A percentile compares a stretch with the other conserved stretches of the same genome.
Evolutionary conservation across 1,284 basidiomycete genomes (phyloP).

Genomic region (Cutaneotrichosporon daszewskae): DNA sequence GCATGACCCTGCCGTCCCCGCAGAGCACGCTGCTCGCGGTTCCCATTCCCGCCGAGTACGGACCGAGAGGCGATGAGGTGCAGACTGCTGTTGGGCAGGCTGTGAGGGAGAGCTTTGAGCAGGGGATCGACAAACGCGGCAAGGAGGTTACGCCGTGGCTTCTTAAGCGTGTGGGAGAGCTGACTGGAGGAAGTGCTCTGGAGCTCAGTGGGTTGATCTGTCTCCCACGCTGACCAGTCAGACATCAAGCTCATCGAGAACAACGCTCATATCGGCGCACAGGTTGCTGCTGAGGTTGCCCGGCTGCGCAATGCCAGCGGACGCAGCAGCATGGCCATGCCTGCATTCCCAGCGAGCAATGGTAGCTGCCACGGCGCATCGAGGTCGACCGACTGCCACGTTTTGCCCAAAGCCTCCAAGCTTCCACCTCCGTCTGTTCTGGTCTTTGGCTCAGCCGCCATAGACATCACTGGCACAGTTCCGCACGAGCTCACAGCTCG

Average conservation of each 20-base stretch:
- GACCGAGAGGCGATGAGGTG: constrained; percentile 61
- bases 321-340: background rate
- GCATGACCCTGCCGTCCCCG: constrained; percentile 38
- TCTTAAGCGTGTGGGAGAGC: constrained; percentile 71
- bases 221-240: constrained; percentile 26
- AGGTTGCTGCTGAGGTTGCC: constrained; percentile 74
- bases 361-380: no score
- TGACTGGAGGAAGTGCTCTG: constrained; percentile 70
- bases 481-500: constrained; percentile 39
- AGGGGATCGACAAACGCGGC: constrained; percentile 72
- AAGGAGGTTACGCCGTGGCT: constrained; percentile 97
- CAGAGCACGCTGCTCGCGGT: constrained; percentile 67
- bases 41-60: constrained; percentile 77
- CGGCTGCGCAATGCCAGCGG: constrained; percentile 47
- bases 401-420: no score
- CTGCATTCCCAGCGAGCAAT: background rate
- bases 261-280: constrained; percentile 77
- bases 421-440: constrained; percentile 50
- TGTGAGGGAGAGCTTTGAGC: constrained; percentile 71
- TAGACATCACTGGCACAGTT: constrained; percentile 69
- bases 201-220: constrained; percentile 57
- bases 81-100: constrained; percentile 82
- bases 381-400: no score
- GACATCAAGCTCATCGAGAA: constrained; percentile 89
- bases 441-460: constrained; percentile 74